These are phyloP conservation scores for Talaromyces sp. DNA, from an alignment of 2,329 filamentous ascomycete species.

Conservation along the genomic window DNA sequence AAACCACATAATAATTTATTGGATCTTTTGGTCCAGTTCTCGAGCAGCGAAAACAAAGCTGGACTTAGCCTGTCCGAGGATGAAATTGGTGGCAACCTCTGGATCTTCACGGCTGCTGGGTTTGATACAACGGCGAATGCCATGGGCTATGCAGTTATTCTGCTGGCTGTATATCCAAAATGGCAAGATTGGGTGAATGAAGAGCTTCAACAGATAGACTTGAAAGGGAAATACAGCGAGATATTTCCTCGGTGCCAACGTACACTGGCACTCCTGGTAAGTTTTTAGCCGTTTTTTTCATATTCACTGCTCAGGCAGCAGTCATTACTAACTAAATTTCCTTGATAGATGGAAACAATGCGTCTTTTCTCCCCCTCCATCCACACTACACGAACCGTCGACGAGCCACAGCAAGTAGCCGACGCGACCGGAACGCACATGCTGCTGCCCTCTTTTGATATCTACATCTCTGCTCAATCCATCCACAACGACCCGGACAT, in stretches of 20 bases:
- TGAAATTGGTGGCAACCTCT: slow-evolving; percentile 43
- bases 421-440: slow-evolving; percentile 21
- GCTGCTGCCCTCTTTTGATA: slow-evolving; percentile 27
- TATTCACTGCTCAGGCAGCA: background rate
- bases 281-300: background rate
- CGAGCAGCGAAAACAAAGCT: slow-evolving; percentile 18
- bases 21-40: slow-evolving; percentile 25
- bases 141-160: slow-evolving; percentile 44
- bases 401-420: slow-evolving; percentile 24
- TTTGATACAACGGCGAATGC: slow-evolving; percentile 49
- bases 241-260: slow-evolving; percentile 42
- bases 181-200: slow-evolving; percentile 50
- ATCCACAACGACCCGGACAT: slow-evolving; percentile 49
- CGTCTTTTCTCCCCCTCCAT: slow-evolving; percentile 38
- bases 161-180: slow-evolving; percentile 43
- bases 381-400: slow-evolving; percentile 32
- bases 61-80: slow-evolving; percentile 27
- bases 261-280: slow-evolving; percentile 46
- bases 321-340: no score
- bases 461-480: slow-evolving; percentile 22
- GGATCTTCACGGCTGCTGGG: slow-evolving; percentile 44
- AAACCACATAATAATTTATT: slow-evolving; percentile 21
- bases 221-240: slow-evolving; percentile 36
- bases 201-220: slow-evolving; percentile 40
- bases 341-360: slow-evolving; percentile 31